phyloP scores from a whole-genome alignment of 1,139 yeast species.

The Blastobotrys arbuscula region DNA sequence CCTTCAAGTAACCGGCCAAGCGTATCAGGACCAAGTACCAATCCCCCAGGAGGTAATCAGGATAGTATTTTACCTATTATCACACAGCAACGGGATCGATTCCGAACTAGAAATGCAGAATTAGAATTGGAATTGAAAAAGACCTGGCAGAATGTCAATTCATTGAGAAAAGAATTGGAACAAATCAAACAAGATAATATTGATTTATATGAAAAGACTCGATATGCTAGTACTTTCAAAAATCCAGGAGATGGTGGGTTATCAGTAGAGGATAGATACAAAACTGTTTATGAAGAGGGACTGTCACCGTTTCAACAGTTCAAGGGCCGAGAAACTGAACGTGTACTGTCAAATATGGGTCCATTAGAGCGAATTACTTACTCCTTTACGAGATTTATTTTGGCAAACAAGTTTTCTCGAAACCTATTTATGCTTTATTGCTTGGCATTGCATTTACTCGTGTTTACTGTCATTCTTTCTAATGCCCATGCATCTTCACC shows the following conservation, averaged over 20 bases:
- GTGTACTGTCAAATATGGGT: conserved; percentile 66
- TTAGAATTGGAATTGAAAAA: conserved; percentile 75
- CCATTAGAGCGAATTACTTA: conserved; percentile 77
- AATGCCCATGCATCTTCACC: conserved; percentile 4
- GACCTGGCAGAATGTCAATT: conserved; percentile 48
- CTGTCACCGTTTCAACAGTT: conserved; percentile 82
- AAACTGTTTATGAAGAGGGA: conserved; percentile 65
- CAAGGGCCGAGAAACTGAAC: conserved; percentile 68
- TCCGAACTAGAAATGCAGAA: conserved; percentile 72
- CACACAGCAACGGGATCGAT: conserved; percentile 91
- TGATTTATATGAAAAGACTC: conserved; percentile 72
- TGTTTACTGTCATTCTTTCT: conserved; percentile 46
- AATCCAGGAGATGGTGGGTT: conserved; percentile 10
- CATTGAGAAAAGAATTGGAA: conserved; percentile 59
- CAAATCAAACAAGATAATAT: conserved; percentile 66
- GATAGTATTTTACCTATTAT: conserved; percentile 73
- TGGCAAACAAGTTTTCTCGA: conserved; percentile 69
- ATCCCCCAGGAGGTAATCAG: not conserved
- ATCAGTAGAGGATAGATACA: conserved; percentile 54
- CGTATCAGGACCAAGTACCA: conserved; percentile 9
- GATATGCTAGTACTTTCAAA: conserved; percentile 52
- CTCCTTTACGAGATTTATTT: conserved; percentile 63
- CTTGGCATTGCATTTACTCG: conserved; percentile 65
- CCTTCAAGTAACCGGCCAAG: conserved; percentile 19
- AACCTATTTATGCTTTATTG: conserved; percentile 72